Percentiles rank a stretch among this genome's conserved stretches.
These are phyloP conservation scores for Sclerotinia sclerotiorum DNA, from an alignment of 2,329 filamentous ascomycete genomes.

Conservation along the genomic window DNA sequence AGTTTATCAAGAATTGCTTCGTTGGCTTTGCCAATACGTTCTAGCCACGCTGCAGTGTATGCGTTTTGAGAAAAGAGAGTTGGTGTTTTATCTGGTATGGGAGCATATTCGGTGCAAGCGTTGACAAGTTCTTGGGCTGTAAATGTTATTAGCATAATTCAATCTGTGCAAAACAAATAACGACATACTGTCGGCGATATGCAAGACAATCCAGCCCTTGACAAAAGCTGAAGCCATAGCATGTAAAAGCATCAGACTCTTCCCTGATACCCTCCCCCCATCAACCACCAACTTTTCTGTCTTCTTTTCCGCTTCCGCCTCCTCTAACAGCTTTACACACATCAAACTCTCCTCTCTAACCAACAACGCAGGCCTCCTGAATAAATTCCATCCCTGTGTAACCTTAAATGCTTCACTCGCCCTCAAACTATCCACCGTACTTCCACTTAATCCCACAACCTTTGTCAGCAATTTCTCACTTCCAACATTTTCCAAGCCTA, in stretches of 20 bases:
- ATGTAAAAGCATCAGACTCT: conserved; percentile 84
- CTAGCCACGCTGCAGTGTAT: conserved; percentile 73
- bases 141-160: conserved; percentile 27
- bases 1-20: conserved; percentile 57
- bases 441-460: conserved; percentile 67
- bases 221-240: conserved; percentile 77
- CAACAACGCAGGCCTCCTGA: conserved; percentile 76
- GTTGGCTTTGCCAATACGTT: conserved; percentile 73
- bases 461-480: conserved; percentile 58
- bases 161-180: neutral
- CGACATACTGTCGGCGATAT: conserved; percentile 78
- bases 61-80: conserved; percentile 73
- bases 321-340: conserved; percentile 62
- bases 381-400: conserved; percentile 84
- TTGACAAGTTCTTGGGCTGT: conserved; percentile 78
- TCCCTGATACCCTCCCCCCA: conserved; percentile 75
- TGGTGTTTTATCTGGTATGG: conserved; percentile 59
- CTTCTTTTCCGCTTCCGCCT: conserved; percentile 54
- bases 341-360: conserved; percentile 76
- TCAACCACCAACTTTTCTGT: conserved; percentile 66
- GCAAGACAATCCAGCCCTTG: conserved; percentile 85
- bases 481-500: conserved; percentile 56
- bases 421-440: conserved; percentile 75
- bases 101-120: conserved; percentile 77
- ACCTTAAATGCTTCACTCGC: conserved; percentile 88